These are phyloP conservation scores for Hyphodiscus hymeniophilus DNA, from an alignment of 495 filamentous ascomycete genomes.

Conservation along the genomic window DNA sequence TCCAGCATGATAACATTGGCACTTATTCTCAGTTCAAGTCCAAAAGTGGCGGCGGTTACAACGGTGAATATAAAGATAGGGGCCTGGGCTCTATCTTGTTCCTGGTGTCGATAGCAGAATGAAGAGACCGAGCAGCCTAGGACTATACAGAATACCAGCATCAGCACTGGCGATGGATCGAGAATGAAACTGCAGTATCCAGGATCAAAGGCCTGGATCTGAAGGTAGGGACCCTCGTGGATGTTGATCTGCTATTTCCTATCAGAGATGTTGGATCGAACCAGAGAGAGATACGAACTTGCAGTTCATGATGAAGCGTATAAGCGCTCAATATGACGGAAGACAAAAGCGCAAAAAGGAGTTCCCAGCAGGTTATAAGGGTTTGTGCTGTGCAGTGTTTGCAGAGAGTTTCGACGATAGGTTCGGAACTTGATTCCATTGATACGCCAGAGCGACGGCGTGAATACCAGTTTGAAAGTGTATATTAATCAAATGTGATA, in stretches of 20 bases:
- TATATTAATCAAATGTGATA: background rate
- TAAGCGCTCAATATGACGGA: slow-evolving; percentile 11
- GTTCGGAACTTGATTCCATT: background rate
- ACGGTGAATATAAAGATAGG: slow-evolving; percentile 30
- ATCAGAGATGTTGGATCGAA: background rate
- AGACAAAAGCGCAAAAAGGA: slow-evolving; percentile 6
- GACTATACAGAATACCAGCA: slow-evolving; percentile 35
- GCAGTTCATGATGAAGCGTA: slow-evolving; percentile 9
- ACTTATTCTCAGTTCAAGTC: slow-evolving; percentile 24
- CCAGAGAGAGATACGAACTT: slow-evolving; percentile 1
- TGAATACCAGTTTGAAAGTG: background rate
- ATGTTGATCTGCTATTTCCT: background rate
- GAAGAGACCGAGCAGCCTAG: slow-evolving; percentile 39
- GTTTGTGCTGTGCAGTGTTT: slow-evolving; percentile 4
- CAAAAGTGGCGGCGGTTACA: slow-evolving; percentile 22
- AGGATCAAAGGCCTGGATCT: slow-evolving; percentile 4
- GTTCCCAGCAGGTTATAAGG: slow-evolving; percentile 18
- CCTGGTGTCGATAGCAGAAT: slow-evolving; percentile 32
- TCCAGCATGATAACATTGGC: slow-evolving; percentile 35
- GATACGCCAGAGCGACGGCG: background rate
- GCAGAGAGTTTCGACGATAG: background rate
- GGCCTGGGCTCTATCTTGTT: slow-evolving; percentile 31
- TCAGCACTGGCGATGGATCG: slow-evolving; percentile 28
- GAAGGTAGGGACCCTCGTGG: background rate
- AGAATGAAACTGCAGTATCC: slow-evolving; percentile 21